A percentile compares a stretch with the other conserved stretches of the same genome.
These are phyloP conservation scores for Scleroderma bovista DNA, from an alignment of 768 basidiomycete species.

Conservation along the genomic window DNA sequence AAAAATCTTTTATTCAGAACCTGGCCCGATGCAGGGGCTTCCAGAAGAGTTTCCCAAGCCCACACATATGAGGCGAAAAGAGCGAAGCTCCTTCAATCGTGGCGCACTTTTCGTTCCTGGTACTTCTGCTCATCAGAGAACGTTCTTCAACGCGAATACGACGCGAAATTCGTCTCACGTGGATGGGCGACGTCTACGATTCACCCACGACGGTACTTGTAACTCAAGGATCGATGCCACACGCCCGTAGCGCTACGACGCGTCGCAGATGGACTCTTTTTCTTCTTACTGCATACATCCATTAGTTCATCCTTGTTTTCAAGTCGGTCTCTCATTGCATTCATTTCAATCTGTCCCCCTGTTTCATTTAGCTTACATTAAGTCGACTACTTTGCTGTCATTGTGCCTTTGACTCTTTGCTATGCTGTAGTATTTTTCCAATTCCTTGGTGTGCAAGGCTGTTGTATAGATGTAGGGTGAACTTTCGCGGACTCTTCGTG, in stretches of 20 bases:
- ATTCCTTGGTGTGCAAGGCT: no score
- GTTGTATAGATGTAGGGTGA: no score
- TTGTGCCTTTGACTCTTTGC: no score
- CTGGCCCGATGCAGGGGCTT: conserved; percentile 66
- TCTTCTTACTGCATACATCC: no score
- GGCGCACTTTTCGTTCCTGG: conserved; percentile 64
- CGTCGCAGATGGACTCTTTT: neutral
- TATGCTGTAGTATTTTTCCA: no score
- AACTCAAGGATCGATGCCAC: neutral
- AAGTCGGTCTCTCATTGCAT: no score
- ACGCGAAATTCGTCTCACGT: conserved; percentile 13
- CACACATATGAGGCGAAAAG: conserved; percentile 75
- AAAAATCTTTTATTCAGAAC: conserved; percentile 73
- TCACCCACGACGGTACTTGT: conserved; percentile 7
- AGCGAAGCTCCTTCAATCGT: conserved; percentile 75
- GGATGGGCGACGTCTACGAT: conserved; percentile 22
- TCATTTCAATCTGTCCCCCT: no score
- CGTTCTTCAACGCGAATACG: conserved; percentile 20
- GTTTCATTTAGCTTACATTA: no score
- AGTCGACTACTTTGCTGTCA: no score
- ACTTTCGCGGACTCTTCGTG: no score
- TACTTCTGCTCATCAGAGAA: conserved; percentile 21
- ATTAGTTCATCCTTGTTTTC: no score
- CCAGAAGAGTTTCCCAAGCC: conserved; percentile 79
- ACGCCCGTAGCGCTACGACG: neutral